Evolutionary conservation across 805 yeast species (phyloP).

Genomic region (Saccharomyces kudriavzevii): DNA sequence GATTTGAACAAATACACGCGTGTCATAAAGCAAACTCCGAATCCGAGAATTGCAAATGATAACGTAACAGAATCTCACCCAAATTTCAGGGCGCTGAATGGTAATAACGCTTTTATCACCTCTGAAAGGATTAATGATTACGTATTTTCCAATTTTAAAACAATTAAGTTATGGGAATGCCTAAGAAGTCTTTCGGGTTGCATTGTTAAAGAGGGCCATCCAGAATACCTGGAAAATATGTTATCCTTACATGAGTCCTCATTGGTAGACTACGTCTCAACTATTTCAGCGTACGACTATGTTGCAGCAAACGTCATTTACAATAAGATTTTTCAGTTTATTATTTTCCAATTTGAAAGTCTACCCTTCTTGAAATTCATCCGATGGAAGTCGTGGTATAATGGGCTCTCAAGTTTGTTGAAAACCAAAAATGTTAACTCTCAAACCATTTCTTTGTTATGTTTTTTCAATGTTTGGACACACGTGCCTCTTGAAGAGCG

Average conservation of each 20-base stretch:
- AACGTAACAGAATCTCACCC: background rate
- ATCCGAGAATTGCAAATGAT: slow-evolving; percentile 2
- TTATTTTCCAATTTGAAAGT: slow-evolving; percentile 16
- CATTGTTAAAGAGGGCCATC: slow-evolving; percentile 2
- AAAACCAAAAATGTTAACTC: slow-evolving; percentile 20
- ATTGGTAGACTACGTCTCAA: slow-evolving; percentile 15
- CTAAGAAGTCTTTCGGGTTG: slow-evolving; percentile 15
- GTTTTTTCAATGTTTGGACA: slow-evolving; percentile 26
- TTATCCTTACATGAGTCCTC: slow-evolving; percentile 18
- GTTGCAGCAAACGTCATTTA: slow-evolving; percentile 21
- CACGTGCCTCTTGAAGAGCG: slow-evolving; percentile 11
- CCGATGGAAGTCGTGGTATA: slow-evolving; percentile 24
- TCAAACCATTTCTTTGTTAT: slow-evolving; percentile 19
- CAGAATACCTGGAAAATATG: slow-evolving; percentile 1
- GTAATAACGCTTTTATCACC: slow-evolving; percentile 2
- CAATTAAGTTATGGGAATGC: slow-evolving; percentile 23
- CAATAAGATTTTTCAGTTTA: slow-evolving; percentile 21
- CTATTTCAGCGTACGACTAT: slow-evolving; percentile 23
- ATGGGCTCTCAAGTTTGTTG: slow-evolving; percentile 20
- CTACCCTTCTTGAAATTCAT: slow-evolving; percentile 8
- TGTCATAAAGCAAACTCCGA: slow-evolving; percentile 3
- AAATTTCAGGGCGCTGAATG: slow-evolving; percentile 2
- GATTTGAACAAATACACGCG: slow-evolving; percentile 17
- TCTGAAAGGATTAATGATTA: slow-evolving; percentile 13
- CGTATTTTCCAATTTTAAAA: slow-evolving; percentile 18